These are phyloP conservation scores for Alternaria burnsii DNA, from an alignment of 2,329 filamentous ascomycete genomes.

Conservation along the genomic window DNA sequence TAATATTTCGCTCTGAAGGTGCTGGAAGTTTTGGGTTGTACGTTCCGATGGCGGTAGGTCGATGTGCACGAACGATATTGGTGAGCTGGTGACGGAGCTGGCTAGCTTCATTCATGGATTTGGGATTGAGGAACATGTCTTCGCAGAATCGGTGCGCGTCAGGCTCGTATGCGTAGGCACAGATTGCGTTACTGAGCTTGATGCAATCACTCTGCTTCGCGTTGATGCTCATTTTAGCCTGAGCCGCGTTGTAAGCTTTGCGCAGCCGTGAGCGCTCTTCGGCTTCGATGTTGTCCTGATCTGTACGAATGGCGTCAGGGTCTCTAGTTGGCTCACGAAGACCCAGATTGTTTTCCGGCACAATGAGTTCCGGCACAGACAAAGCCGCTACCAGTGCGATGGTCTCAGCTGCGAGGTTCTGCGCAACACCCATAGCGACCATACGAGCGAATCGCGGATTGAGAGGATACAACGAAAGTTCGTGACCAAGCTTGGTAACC, in stretches of 20 bases:
- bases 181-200: slow-evolving; percentile 87
- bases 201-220: slow-evolving; percentile 81
- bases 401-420: slow-evolving; percentile 83
- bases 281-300: slow-evolving; percentile 75
- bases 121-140: slow-evolving; percentile 83
- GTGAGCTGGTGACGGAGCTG: slow-evolving; percentile 86
- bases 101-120: slow-evolving; percentile 84
- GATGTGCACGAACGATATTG: slow-evolving; percentile 78
- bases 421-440: slow-evolving; percentile 83
- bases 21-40: slow-evolving; percentile 63
- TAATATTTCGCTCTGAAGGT: slow-evolving; percentile 71
- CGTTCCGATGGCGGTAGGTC: slow-evolving; percentile 58
- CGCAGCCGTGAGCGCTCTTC: slow-evolving; percentile 72
- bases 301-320: slow-evolving; percentile 60
- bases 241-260: slow-evolving; percentile 73
- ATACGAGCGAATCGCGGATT: slow-evolving; percentile 92
- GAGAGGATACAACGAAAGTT: slow-evolving; percentile 88
- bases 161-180: slow-evolving; percentile 70
- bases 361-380: slow-evolving; percentile 86
- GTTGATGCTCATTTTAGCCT: slow-evolving; percentile 82
- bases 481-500: slow-evolving; percentile 79
- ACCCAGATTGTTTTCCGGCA: slow-evolving; percentile 80
- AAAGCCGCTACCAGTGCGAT: slow-evolving; percentile 88
- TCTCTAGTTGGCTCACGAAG: slow-evolving; percentile 61
- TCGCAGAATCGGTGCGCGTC: slow-evolving; percentile 76